These are phyloP conservation scores for Cordyceps pruinosa DNA, from an alignment of 2,329 filamentous ascomycete species.

Conservation along the genomic window DNA sequence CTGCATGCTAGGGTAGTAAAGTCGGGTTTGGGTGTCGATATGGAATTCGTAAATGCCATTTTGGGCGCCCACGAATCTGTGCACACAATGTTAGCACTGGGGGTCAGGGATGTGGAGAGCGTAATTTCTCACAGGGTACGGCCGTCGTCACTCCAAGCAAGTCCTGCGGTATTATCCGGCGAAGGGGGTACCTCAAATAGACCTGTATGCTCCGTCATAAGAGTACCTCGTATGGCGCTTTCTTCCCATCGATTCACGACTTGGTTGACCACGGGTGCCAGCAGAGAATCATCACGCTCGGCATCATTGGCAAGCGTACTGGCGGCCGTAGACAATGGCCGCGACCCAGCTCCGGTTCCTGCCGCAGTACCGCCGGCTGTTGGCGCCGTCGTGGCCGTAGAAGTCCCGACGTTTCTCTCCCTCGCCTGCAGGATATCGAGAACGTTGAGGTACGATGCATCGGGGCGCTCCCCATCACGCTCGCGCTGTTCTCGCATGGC, in stretches of 20 bases:
- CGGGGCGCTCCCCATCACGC: conserved; percentile 19
- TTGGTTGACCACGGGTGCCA: conserved; percentile 32
- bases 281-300: conserved; percentile 29
- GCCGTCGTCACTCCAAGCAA: conserved; percentile 57
- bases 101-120: not conserved
- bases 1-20: conserved; percentile 48
- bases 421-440: conserved; percentile 32
- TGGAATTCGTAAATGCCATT: conserved; percentile 71
- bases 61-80: conserved; percentile 57
- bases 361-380: not conserved
- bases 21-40: conserved; percentile 57
- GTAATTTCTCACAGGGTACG: conserved; percentile 45
- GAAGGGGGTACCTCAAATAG: conserved; percentile 39
- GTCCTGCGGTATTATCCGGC: conserved; percentile 52
- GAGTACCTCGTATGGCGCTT: conserved; percentile 26
- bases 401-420: conserved; percentile 19
- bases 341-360: not conserved
- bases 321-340: not conserved
- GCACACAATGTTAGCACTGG: conserved; percentile 17
- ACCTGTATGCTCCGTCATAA: conserved; percentile 28
- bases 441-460: conserved; percentile 28
- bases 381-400: not conserved
- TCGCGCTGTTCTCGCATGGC: conserved; percentile 31
- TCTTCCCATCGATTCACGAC: conserved; percentile 33
- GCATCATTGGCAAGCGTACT: conserved; percentile 18